A percentile compares a stretch with the other conserved stretches of the same genome.
These are phyloP conservation scores for Citrus unshiu DNA, from an alignment of 345 rosid genomes.

Conservation along the genomic window DNA sequence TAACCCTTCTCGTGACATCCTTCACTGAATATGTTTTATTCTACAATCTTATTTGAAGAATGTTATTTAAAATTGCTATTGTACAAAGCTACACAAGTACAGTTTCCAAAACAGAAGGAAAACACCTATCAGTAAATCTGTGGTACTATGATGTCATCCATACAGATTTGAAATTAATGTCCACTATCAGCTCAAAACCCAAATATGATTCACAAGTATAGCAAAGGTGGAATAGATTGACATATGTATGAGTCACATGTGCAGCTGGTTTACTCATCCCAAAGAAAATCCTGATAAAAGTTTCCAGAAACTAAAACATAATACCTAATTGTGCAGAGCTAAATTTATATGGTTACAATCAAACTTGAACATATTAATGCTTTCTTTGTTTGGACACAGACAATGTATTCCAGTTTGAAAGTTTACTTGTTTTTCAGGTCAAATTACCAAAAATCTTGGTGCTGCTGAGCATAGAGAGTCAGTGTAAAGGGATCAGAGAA, in stretches of 20 bases:
- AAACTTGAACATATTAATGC: not conserved
- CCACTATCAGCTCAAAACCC: not conserved
- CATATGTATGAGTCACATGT: not conserved
- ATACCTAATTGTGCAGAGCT: not conserved
- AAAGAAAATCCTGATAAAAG: not conserved
- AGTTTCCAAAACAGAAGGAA: not conserved
- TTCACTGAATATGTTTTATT: constrained; percentile 26
- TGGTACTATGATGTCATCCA: not conserved
- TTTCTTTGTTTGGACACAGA: not conserved
- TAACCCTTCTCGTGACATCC: constrained; percentile 18
- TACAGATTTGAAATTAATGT: not conserved
- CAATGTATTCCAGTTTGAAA: not conserved
- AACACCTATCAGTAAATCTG: not conserved
- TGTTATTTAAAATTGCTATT: not conserved
- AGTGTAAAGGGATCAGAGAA: not conserved
- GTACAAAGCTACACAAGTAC: not conserved
- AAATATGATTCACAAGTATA: not conserved
- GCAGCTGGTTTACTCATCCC: not conserved
- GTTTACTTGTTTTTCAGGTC: not conserved
- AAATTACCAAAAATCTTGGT: not conserved
- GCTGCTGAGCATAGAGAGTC: not conserved
- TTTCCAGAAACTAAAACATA: not conserved
- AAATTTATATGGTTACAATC: not conserved
- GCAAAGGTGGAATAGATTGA: not conserved
- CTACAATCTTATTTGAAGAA: constrained; percentile 26